phyloP scores from a whole-genome alignment of 441 rosid genomes.

The Iberis amara region DNA sequence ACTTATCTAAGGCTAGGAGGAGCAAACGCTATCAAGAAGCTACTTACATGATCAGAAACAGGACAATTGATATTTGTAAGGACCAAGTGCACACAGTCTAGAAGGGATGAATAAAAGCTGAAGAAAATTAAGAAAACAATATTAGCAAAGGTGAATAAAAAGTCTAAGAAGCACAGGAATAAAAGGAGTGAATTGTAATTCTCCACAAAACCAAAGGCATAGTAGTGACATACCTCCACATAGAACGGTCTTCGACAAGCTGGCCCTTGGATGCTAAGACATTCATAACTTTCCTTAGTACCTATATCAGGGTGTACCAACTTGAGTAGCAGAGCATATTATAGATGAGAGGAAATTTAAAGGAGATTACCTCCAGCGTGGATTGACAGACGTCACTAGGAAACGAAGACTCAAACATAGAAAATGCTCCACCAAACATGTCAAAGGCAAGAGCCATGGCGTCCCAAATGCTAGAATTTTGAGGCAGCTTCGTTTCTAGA shows the following conservation, averaged over 20 bases:
- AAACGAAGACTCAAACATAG: constrained; percentile 48
- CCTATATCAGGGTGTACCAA: constrained; percentile 38
- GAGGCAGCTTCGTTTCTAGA: constrained; percentile 39
- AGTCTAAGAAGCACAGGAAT: constrained; percentile 6
- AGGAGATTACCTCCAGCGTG: constrained; percentile 48
- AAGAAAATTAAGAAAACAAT: constrained; percentile 6
- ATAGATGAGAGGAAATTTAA: constrained; percentile 17
- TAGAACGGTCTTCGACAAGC: constrained; percentile 51
- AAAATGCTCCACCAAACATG: constrained; percentile 62
- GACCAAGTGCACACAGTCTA: constrained; percentile 70
- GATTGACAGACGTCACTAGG: constrained; percentile 59
- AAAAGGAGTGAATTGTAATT: constrained; percentile 11
- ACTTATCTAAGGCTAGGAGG: constrained; percentile 8
- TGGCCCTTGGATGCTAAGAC: constrained; percentile 51
- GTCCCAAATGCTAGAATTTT: constrained; percentile 52
- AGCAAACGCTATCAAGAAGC: constrained; percentile 19
- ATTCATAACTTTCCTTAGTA: constrained; percentile 70
- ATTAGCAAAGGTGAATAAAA: constrained; percentile 5
- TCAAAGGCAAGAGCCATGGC: constrained; percentile 48
- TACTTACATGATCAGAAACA: constrained; percentile 72
- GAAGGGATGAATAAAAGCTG: constrained; percentile 81
- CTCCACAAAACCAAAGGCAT: constrained; percentile 6
- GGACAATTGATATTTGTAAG: constrained; percentile 61
- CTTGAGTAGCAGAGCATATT: constrained; percentile 10
- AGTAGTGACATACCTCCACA: constrained; percentile 50